phyloP scores from a whole-genome alignment of 2,329 filamentous ascomycete species.

The Pseudogymnoascus sp. region DNA sequence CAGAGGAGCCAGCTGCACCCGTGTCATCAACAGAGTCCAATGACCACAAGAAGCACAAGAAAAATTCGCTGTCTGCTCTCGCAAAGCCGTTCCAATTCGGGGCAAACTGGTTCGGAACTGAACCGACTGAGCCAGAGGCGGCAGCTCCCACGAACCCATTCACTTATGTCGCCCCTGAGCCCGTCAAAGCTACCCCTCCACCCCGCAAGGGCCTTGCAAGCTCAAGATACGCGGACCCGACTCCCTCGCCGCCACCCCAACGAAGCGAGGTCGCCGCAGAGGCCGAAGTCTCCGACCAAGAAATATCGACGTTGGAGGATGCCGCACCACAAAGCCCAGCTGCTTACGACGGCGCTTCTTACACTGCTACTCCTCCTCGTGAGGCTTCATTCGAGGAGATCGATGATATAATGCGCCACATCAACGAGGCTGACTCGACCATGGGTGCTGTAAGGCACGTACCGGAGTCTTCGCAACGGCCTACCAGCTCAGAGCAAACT shows the following conservation, averaged over 20 bases:
- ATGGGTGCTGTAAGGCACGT: constrained; percentile 46
- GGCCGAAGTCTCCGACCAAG: not conserved
- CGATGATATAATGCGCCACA: constrained; percentile 82
- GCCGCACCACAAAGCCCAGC: not conserved
- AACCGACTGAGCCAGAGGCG: not conserved
- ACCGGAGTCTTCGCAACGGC: constrained; percentile 48
- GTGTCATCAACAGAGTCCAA: not conserved
- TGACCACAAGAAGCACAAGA: constrained; percentile 30
- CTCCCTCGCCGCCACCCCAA: not conserved
- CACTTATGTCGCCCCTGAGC: not conserved
- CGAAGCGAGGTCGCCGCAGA: not conserved
- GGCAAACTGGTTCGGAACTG: constrained; percentile 10
- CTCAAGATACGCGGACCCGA: not conserved
- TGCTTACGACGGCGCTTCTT: not conserved
- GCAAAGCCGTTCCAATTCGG: constrained; percentile 56
- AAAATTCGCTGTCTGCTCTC: constrained; percentile 58
- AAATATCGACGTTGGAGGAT: not conserved
- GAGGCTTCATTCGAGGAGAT: constrained; percentile 64
- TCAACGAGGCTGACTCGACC: constrained; percentile 65
- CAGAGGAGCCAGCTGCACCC: constrained; percentile 13
- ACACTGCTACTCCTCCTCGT: not conserved
- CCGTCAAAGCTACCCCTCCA: constrained; percentile 11
- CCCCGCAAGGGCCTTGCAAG: constrained; percentile 1
- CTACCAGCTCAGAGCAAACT: constrained; percentile 15
- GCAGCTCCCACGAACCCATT: not conserved